Conservation (phyloP, 2,329 filamentous ascomycete genomes). For the Fusarium sp. region DNA sequence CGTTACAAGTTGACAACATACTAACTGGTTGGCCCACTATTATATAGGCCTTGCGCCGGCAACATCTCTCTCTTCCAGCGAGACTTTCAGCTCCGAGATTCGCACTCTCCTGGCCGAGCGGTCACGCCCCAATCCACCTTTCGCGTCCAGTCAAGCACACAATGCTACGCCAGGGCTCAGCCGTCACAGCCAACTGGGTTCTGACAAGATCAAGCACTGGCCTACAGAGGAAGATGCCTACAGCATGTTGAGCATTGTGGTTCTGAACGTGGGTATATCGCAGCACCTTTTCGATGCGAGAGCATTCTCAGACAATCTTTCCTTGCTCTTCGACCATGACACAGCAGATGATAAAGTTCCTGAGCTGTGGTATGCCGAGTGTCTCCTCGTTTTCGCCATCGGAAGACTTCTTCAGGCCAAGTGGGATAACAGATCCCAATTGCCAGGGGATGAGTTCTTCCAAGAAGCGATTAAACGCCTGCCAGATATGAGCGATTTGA, state of each 20-base stretch:
- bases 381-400: constrained; percentile 26
- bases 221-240: constrained; percentile 35
- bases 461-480: constrained; percentile 33
- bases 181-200: background rate
- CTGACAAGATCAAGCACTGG: constrained; percentile 15
- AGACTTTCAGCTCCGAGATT: constrained; percentile 33
- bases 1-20: too few species aligned
- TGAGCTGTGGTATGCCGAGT: constrained; percentile 31
- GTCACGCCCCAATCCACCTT: background rate
- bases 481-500: constrained; percentile 20
- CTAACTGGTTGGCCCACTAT: background rate
- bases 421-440: constrained; percentile 20
- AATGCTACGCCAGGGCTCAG: constrained; percentile 10
- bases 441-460: constrained; percentile 30
- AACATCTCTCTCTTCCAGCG: constrained; percentile 26
- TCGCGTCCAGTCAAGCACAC: background rate
- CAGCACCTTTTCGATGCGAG: constrained; percentile 33
- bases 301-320: constrained; percentile 28
- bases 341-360: background rate
- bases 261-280: constrained; percentile 35
- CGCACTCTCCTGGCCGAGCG: background rate
- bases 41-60: background rate
- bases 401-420: constrained; percentile 28
- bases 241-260: constrained; percentile 26
- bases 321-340: background rate